Evolutionary conservation across 2,329 filamentous ascomycete genomes (phyloP), one percentile per base, ranked within the genome.

Genomic region (Tolypocladium inflatum): DNA sequence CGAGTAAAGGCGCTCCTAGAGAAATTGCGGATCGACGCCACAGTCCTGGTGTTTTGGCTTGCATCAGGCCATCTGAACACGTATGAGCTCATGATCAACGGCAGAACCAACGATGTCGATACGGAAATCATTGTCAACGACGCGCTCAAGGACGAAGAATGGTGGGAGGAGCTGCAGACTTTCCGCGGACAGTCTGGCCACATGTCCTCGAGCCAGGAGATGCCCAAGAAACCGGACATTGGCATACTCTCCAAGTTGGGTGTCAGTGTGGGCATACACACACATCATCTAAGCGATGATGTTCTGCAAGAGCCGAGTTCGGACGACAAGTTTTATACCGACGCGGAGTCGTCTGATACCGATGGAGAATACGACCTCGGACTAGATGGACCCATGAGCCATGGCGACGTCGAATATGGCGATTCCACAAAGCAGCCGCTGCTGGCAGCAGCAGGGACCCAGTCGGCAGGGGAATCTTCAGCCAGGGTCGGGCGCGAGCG

Each of bases 1-100:
- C 79, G 90, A 58, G 87, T 95, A 19, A 83, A 83, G 59, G 83
- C 87, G 1, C 76, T 96, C 2, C 77, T 96, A 1, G 88, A 90
- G 26, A 95, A 93, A 68, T 72, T 96, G 10, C 80, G 91, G 19
- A 96, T 96, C 54, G 83, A 91, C 61, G 91, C 90, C 3, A 79
- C 90, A 61, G 83, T 95, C 0, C 72, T 88, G 17, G 91, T 95
- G 1, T 91, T 92, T 66, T 94, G 88, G 83, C 80, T 96, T 43
- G 88, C 90, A 1, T 88, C 83, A 54, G 90, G 90, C 1, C 75
- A 83, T 19, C 70, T 95, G 5, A 78, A 84, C 43, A 87, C 85
- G 1, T 95, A 95, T 65, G 86, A 92, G 62, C 77, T 85, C 35
- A 89, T 96, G 58, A 82, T 95, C 55, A 91, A 94, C 63, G 91